phyloP scores from a whole-genome alignment of 2,329 filamentous ascomycete genomes.

The Sphaerulina populicola region DNA sequence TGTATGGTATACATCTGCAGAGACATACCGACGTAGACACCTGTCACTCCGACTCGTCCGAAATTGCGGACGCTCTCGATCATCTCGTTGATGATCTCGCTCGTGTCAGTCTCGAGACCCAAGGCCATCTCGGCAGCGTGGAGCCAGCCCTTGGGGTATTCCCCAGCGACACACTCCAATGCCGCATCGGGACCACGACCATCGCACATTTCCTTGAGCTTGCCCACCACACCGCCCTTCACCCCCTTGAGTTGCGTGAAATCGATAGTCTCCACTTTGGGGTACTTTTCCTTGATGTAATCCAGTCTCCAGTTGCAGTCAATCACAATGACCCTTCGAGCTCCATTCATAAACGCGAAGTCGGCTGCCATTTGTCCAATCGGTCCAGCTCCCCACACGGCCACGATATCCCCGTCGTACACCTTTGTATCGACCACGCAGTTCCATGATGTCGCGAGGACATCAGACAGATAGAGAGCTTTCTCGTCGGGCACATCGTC shows the following conservation, averaged over 20 bases:
- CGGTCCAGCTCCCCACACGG: constrained; percentile 79
- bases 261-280: constrained; percentile 60
- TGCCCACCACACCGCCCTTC: constrained; percentile 56
- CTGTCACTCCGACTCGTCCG: constrained; percentile 69
- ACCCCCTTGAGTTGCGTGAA: constrained; percentile 53
- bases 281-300: constrained; percentile 57
- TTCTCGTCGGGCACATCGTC: constrained; percentile 77
- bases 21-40: constrained; percentile 48
- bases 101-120: constrained; percentile 76
- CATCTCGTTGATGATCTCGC: constrained; percentile 73
- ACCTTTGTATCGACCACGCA: constrained; percentile 75
- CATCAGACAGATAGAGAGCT: constrained; percentile 71
- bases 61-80: constrained; percentile 63
- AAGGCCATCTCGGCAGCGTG: constrained; percentile 52
- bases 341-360: constrained; percentile 62
- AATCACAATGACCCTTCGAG: constrained; percentile 67
- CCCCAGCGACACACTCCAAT: constrained; percentile 59
- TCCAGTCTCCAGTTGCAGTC: constrained; percentile 66
- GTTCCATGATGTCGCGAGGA: constrained; percentile 71
- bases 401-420: constrained; percentile 67
- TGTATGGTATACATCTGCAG: too few species aligned
- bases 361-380: constrained; percentile 72
- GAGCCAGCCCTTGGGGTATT: constrained; percentile 55
- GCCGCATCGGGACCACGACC: constrained; percentile 63
- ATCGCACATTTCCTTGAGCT: constrained; percentile 63